Base-by-base conservation (phyloP, 257 asterid genomes). In the Solanum chmielewskii region DNA sequence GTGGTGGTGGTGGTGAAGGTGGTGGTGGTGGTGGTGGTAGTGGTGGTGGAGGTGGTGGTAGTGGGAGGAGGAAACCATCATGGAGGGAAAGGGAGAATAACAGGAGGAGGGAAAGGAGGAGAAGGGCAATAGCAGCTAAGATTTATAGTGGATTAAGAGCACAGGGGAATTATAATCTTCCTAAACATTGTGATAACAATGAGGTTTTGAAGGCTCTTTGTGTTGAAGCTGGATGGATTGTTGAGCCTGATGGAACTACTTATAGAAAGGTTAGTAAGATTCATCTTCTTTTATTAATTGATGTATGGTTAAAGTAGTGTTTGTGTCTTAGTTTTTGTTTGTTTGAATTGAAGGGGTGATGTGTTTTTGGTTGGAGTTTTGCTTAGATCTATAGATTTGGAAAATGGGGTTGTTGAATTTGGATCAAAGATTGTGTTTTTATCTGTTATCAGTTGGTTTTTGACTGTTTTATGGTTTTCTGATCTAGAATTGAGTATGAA, bases 71-170 rank as follows among this genome's bases (percentile, higher is more conserved):
- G 93, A 96, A 94, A 91, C 99, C 99, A 1, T 96, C 99, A 3
- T 94, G 97, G 97, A 92, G 98, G 81, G 99, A 97, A 90, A 93
- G 99, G 75, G 99, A 97, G 92, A 97, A 97, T 77, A 97, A 97
- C 86, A 86, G 96, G 98, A 93, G 98, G 93, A 93, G 99, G 88
- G 99, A 97, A 93, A 92, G 98, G 91, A 90, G 99, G 87, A 91
- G 99, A 88, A 94, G 99, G 80, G 99, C 99, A 37, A 89, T 97
- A 39, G 99, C 99, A 7, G 98, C 99, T 15, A 97, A 96, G 95
- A 92, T 97, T 88, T 97, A 96, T 78, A 21, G 97, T 0, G 99
- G 99, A 4, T 84, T 97, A 27, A 92, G 99, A 86, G 99, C 99
- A 12, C 99, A 95, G 88, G 99, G 99, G 86, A 94, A 97, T 87